Percentiles rank a stretch among this genome's conserved stretches.
Evolutionary conservation across 164 flowering plant genomes (phyloP).

Genomic region (Warburgia ugandensis): DNA sequence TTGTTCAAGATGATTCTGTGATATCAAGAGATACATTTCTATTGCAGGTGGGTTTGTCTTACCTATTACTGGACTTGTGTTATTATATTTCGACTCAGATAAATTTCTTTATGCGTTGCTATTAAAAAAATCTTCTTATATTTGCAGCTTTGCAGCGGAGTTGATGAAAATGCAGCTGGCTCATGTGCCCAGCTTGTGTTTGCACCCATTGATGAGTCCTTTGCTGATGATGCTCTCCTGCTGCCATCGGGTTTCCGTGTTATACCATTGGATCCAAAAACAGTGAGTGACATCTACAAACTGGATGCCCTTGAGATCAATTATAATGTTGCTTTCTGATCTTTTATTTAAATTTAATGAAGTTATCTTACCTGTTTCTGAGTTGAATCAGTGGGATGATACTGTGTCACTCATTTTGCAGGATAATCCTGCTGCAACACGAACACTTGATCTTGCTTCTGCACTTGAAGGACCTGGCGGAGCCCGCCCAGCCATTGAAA

Average conservation of each 20-base stretch:
- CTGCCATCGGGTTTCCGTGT: conserved; percentile 86
- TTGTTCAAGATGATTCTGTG: conserved; percentile 56
- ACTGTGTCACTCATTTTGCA: conserved; percentile 11
- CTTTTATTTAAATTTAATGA: no score
- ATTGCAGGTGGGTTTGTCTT: conserved; percentile 41
- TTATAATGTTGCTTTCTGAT: no score
- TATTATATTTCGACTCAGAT: no score
- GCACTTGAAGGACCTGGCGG: conserved; percentile 64
- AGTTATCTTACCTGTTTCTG: neutral
- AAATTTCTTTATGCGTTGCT: no score
- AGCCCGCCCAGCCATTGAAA: conserved; percentile 33
- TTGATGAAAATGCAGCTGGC: conserved; percentile 71
- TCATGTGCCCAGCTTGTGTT: conserved; percentile 80
- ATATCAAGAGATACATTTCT: conserved; percentile 59
- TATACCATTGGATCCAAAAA: conserved; percentile 63
- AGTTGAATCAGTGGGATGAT: neutral
- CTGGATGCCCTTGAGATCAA: no score
- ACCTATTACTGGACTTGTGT: neutral
- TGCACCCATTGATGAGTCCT: conserved; percentile 81
- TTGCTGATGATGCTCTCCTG: conserved; percentile 75
- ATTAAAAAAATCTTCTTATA: no score
- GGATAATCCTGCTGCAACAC: conserved; percentile 45
- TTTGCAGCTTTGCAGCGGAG: conserved; percentile 86
- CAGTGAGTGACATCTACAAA: conserved; percentile 39
- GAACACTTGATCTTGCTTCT: conserved; percentile 81